Evolutionary conservation across 345 rosid species (phyloP).

Genomic region (Aquilaria malaccensis): DNA sequence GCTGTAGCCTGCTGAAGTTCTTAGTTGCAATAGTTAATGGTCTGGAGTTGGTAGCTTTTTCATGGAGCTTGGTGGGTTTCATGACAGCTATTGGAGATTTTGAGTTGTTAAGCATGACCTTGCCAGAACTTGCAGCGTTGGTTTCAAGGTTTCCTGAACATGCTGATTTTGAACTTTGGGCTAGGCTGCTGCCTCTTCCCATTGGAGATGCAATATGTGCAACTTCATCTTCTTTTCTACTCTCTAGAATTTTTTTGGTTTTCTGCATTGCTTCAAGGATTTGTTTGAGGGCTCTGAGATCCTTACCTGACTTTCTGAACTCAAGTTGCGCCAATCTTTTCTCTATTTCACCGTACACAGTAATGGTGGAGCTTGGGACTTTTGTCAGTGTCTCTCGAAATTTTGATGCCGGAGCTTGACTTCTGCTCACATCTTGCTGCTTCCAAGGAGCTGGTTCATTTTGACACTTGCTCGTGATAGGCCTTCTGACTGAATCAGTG

Average conservation of each 20-base stretch:
- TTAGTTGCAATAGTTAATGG: conserved; percentile 22
- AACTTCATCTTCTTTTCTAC: conserved; percentile 33
- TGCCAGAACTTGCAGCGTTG: conserved; percentile 26
- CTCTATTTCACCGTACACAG: conserved; percentile 79
- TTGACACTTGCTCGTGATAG: conserved; percentile 42
- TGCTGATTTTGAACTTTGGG: conserved; percentile 24
- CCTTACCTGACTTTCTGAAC: conserved; percentile 75
- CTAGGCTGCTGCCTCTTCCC: conserved; percentile 16
- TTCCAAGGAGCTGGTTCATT: conserved; percentile 61
- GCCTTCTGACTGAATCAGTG: conserved; percentile 34
- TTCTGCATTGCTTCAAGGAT: conserved; percentile 83
- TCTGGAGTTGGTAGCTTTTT: conserved; percentile 22
- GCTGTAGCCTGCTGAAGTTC: conserved; percentile 23
- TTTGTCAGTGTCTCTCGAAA: conserved; percentile 21
- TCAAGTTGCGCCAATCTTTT: conserved; percentile 65
- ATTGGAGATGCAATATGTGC: conserved; percentile 20
- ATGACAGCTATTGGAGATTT: conserved; percentile 45
- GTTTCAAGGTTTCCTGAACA: conserved; percentile 14
- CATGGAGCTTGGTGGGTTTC: conserved; percentile 41
- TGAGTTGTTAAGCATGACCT: conserved; percentile 30
- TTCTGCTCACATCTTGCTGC: conserved; percentile 49
- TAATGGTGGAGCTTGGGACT: conserved; percentile 23
- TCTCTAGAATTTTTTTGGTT: conserved; percentile 33
- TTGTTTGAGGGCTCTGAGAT: conserved; percentile 81
- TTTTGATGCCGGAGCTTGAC: conserved; percentile 30